phyloP scores from a whole-genome alignment of 768 basidiomycete species.

The Chlorophyllum brunneum region DNA sequence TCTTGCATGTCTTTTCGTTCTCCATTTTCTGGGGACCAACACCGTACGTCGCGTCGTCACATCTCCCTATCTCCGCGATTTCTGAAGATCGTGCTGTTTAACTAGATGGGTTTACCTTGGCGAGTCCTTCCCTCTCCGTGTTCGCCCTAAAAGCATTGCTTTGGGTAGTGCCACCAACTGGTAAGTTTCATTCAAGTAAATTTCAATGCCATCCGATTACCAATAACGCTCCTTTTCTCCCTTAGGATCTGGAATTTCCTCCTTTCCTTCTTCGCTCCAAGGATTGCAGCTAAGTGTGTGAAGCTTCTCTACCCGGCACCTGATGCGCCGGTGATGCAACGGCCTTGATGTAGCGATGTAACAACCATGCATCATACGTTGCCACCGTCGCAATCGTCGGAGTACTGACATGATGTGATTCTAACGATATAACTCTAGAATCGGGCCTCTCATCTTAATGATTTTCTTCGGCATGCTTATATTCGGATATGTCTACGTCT shows the following conservation, averaged over 20 bases:
- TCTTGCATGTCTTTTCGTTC: conserved; percentile 72
- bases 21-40: conserved; percentile 77
- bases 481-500: conserved; percentile 70
- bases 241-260: conserved; percentile 76
- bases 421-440: conserved; percentile 30
- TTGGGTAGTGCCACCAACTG: conserved; percentile 57
- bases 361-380: background rate
- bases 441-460: conserved; percentile 70
- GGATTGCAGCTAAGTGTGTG: conserved; percentile 52
- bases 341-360: background rate
- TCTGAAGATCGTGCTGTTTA: background rate
- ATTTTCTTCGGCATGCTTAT: conserved; percentile 75
- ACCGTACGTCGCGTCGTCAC: conserved; percentile 32
- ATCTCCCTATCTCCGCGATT: background rate
- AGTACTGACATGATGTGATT: background rate
- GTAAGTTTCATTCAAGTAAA: conserved; percentile 14
- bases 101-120: conserved; percentile 65
- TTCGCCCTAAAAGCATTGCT: conserved; percentile 74
- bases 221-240: background rate
- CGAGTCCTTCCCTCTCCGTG: conserved; percentile 78
- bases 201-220: background rate
- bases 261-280: conserved; percentile 67
- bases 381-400: background rate
- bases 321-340: background rate
- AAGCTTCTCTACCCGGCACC: background rate